phyloP scores from a whole-genome alignment of 2,329 filamentous ascomycete species.

The Colletotrichum kahawae region DNA sequence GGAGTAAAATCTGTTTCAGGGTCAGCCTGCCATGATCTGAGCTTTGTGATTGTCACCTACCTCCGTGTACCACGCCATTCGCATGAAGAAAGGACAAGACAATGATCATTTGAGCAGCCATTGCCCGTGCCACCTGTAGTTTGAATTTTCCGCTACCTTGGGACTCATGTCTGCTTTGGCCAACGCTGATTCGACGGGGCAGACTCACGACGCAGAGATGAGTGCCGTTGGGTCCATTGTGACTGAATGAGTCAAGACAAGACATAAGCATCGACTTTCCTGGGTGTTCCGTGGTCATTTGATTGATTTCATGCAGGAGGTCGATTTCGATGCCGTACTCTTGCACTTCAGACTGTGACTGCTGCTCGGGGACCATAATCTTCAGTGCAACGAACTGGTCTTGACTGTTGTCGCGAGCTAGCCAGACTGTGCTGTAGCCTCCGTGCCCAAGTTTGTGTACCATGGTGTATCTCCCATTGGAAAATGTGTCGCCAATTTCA shows the following conservation, averaged over 20 bases:
- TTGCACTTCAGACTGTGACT: background rate
- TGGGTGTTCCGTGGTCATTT: accelerated
- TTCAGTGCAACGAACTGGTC: accelerated
- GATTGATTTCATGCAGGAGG: background rate
- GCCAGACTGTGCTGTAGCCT: background rate
- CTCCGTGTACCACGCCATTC: background rate
- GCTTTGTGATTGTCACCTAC: background rate
- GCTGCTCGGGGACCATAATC: background rate
- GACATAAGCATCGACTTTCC: background rate
- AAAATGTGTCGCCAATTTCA: background rate
- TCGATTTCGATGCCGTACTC: background rate
- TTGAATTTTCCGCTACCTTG: accelerated
- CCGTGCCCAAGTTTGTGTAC: background rate
- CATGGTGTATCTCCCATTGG: background rate
- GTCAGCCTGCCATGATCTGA: background rate
- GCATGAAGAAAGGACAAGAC: accelerated
- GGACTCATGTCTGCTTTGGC: background rate
- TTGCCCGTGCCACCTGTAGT: background rate
- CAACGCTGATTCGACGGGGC: background rate
- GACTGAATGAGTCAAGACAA: background rate
- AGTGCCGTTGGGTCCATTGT: background rate
- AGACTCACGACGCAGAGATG: background rate
- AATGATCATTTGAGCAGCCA: background rate
- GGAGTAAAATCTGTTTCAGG: background rate
- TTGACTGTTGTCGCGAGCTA: background rate